phyloP scores from a whole-genome alignment of 768 basidiomycete species.

The Fibroporia radiculosa region DNA sequence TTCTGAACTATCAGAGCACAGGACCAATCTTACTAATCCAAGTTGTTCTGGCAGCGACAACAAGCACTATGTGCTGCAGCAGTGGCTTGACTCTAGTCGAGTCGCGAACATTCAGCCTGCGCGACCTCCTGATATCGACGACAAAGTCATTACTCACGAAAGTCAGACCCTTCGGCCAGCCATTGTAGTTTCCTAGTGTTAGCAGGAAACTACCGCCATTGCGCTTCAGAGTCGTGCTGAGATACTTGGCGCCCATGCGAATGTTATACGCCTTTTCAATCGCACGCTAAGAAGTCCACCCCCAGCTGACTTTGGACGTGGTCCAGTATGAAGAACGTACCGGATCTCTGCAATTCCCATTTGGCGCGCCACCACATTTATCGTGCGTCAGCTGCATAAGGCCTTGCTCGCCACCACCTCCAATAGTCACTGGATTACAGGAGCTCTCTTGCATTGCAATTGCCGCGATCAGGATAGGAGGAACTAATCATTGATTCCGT shows the following conservation, averaged over 20 bases:
- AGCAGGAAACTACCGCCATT: slow-evolving; percentile 47
- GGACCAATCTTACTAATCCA: slow-evolving; percentile 62
- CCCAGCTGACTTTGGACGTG: background rate
- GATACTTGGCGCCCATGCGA: slow-evolving; percentile 52
- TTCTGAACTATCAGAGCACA: background rate
- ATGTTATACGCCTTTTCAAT: slow-evolving; percentile 60
- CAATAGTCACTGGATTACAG: slow-evolving; percentile 60
- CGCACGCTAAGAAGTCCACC: background rate
- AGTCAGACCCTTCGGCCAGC: slow-evolving; percentile 57
- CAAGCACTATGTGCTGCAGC: slow-evolving; percentile 45
- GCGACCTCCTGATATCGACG: background rate
- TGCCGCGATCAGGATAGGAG: slow-evolving; percentile 72
- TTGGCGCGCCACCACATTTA: slow-evolving; percentile 58
- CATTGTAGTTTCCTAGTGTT: slow-evolving; percentile 71
- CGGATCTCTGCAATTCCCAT: slow-evolving; percentile 33
- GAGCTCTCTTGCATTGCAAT: slow-evolving; percentile 86
- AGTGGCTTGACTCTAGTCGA: slow-evolving; percentile 42
- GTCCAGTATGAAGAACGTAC: slow-evolving; percentile 19
- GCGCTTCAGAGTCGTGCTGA: slow-evolving; percentile 39
- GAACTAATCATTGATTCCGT: slow-evolving; percentile 45
- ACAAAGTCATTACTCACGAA: slow-evolving; percentile 37
- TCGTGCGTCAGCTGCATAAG: slow-evolving; percentile 80
- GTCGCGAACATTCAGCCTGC: background rate
- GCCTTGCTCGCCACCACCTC: slow-evolving; percentile 77
- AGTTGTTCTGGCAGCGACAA: slow-evolving; percentile 74